Conservation (phyloP, 768 basidiomycete species). For the Lactarius hengduanensis region DNA sequence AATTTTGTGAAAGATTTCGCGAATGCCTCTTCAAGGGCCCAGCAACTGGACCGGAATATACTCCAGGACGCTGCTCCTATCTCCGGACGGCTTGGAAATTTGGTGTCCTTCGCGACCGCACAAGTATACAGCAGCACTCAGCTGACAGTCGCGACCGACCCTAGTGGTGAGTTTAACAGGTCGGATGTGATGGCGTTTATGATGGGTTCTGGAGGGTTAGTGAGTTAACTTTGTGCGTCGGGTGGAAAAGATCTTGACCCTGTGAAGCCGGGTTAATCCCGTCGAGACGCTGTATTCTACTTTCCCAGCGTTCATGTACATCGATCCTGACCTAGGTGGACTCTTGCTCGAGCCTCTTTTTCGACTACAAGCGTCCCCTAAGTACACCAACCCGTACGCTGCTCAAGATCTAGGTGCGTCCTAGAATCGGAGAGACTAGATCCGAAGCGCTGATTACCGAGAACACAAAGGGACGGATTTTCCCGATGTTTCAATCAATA, state of each 20-base stretch:
- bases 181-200: constrained; percentile 53
- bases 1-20: constrained; percentile 45
- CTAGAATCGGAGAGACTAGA: too few relatives aligned
- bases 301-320: constrained; percentile 53
- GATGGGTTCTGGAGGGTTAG: constrained; percentile 37
- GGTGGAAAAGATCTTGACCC: not conserved
- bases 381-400: constrained; percentile 26
- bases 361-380: constrained; percentile 21
- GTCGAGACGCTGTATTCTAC: constrained; percentile 55
- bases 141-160: constrained; percentile 50
- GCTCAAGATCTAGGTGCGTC: constrained; percentile 29
- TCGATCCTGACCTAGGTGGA: constrained; percentile 50
- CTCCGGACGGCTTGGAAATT: constrained; percentile 48
- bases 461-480: constrained; percentile 1
- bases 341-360: constrained; percentile 30
- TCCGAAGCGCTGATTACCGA: not conserved
- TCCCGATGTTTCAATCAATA: constrained; percentile 6
- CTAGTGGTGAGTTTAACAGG: constrained; percentile 49
- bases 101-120: constrained; percentile 53
- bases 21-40: constrained; percentile 45
- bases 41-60: constrained; percentile 48
- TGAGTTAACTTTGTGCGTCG: constrained; percentile 27
- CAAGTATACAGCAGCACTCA: constrained; percentile 55
- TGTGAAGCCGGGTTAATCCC: constrained; percentile 40
- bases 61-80: constrained; percentile 47